Conservation (phyloP, 441 rosid species). For the Jatropha podagrica region DNA sequence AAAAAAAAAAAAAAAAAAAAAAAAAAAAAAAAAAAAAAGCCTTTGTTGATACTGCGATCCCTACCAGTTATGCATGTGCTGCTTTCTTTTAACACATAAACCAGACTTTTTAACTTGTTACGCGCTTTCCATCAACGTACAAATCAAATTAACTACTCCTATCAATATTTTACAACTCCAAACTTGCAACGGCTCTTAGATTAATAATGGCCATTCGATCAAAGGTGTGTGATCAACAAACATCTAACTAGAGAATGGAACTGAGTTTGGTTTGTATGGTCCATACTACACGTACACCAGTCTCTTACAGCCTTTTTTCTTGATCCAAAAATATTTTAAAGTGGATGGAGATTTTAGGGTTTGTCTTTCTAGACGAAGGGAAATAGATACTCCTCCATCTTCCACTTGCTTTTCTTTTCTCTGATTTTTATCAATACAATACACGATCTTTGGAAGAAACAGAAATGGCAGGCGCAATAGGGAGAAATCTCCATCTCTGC, state of each 20-base stretch:
- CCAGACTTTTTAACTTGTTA: neutral
- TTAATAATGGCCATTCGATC: neutral
- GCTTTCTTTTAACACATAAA: slow-evolving; percentile 28
- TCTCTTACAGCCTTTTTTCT: neutral
- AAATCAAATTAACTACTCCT: neutral
- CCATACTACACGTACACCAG: neutral
- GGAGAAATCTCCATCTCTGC: slow-evolving; percentile 60
- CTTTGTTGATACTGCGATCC: neutral
- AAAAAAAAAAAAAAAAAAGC: slow-evolving; percentile 8
- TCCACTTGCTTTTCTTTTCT: neutral
- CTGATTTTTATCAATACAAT: neutral
- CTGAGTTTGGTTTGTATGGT: neutral
- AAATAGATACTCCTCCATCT: slow-evolving; percentile 6
- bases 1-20: too few species aligned
- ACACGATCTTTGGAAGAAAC: neutral
- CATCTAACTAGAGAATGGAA: neutral
- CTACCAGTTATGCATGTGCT: slow-evolving; percentile 35
- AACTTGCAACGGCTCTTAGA: neutral
- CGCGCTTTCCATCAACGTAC: slow-evolving; percentile 11
- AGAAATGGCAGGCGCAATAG: slow-evolving; percentile 43
- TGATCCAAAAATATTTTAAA: too few species aligned
- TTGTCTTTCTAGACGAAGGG: neutral
- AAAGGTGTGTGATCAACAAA: neutral
- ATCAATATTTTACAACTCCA: too few species aligned
- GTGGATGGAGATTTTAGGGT: too few species aligned